A percentile compares a stretch with the other conserved stretches of the same genome.
These are phyloP conservation scores for Leptoxyphium fumago DNA, from an alignment of 2,329 filamentous ascomycete species.

Conservation along the genomic window DNA sequence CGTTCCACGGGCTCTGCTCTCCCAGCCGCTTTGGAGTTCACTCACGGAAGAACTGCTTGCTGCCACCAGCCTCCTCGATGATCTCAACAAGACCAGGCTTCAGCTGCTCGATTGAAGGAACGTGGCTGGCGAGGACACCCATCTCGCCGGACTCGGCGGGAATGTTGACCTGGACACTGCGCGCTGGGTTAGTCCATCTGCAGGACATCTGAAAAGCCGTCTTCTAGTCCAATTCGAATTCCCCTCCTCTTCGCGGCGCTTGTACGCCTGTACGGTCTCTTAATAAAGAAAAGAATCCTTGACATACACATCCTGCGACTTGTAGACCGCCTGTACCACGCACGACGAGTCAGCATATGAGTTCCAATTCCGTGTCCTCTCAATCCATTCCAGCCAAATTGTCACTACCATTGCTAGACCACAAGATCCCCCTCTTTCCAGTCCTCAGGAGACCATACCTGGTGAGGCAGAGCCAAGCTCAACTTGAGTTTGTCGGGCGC, in stretches of 20 bases:
- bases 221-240: neutral
- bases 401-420: too few species aligned
- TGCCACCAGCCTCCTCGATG: conserved; percentile 75
- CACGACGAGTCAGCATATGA: conserved; percentile 9
- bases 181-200: neutral
- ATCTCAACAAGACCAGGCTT: conserved; percentile 93
- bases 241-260: too few species aligned
- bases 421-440: neutral
- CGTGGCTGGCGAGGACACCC: conserved; percentile 98
- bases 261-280: neutral
- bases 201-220: neutral
- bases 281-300: conserved; percentile 1
- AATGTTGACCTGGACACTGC: conserved; percentile 94
- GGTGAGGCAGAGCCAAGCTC: conserved; percentile 91
- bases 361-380: neutral
- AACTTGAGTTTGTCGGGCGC: conserved; percentile 67
- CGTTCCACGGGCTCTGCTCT: neutral
- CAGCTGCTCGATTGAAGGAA: conserved; percentile 96
- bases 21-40: conserved; percentile 13
- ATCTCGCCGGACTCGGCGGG: conserved; percentile 96
- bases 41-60: conserved; percentile 98
- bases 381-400: neutral
- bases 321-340: conserved; percentile 47
- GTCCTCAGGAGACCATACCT: conserved; percentile 51
- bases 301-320: conserved; percentile 55